These are phyloP conservation scores for Aspergillus conjunctus DNA, from an alignment of 495 filamentous ascomycete species.

Conservation along the genomic window DNA sequence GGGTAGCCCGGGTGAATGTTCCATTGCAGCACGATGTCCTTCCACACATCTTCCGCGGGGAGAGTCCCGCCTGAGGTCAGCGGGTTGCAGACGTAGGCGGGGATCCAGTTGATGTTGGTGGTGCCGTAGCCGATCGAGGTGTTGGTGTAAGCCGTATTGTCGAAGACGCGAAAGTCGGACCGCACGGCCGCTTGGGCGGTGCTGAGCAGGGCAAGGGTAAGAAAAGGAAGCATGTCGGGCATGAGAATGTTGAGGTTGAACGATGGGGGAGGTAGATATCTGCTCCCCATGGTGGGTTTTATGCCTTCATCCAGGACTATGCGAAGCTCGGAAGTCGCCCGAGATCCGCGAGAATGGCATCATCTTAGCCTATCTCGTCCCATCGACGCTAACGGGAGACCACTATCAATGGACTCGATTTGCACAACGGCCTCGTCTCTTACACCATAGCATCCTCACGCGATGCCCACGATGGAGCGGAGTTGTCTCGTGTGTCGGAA, in stretches of 20 bases:
- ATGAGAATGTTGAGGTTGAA: not conserved
- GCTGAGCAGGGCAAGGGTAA: not conserved
- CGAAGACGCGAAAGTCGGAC: conserved; percentile 1
- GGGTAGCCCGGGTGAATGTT: not conserved
- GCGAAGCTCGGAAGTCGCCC: not conserved
- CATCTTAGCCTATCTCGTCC: not conserved
- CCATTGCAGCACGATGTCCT: not conserved
- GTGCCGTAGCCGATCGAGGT: conserved; percentile 3
- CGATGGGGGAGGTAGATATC: too few species aligned
- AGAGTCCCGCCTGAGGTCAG: not conserved
- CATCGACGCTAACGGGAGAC: not conserved
- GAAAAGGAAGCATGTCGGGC: not conserved
- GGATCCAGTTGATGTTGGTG: conserved; percentile 3
- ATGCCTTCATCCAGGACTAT: not conserved
- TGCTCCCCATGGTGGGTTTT: not conserved
- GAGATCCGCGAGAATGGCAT: not conserved
- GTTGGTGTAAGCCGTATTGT: conserved; percentile 1
- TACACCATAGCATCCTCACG: not conserved
- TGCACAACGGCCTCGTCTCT: not conserved
- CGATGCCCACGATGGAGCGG: not conserved
- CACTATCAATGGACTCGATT: not conserved
- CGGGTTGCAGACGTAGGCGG: conserved; percentile 1
- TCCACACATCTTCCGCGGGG: not conserved
- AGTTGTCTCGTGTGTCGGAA: not conserved
- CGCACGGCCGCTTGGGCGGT: conserved; percentile 1